Conservation (phyloP, 1,139 yeast species). For the Geotrichum candidum region DNA sequence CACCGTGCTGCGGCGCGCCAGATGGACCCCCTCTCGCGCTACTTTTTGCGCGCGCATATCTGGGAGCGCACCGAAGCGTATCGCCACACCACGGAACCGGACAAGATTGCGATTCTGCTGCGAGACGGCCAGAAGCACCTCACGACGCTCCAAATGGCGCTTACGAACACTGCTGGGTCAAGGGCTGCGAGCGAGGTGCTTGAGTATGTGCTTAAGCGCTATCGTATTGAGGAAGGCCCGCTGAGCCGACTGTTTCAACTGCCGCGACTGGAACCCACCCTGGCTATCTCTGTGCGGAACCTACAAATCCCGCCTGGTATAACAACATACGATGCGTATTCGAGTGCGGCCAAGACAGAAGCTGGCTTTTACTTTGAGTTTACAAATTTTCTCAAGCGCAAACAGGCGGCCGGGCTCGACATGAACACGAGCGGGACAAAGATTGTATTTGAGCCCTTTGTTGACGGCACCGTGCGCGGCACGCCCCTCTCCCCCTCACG, state of each 20-base stretch:
- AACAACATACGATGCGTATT: slow-evolving; percentile 14
- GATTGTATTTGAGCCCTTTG: slow-evolving; percentile 18
- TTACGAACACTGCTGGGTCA: slow-evolving; percentile 9
- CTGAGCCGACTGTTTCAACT: slow-evolving; percentile 16
- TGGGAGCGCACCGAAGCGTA: slow-evolving; percentile 23
- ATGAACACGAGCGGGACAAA: slow-evolving; percentile 21
- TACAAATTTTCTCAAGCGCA: slow-evolving; percentile 18
- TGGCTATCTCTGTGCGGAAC: slow-evolving; percentile 18
- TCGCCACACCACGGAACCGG: slow-evolving; percentile 20
- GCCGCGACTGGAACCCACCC: slow-evolving; percentile 15
- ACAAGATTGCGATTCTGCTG: slow-evolving; percentile 20
- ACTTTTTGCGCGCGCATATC: slow-evolving; percentile 18
- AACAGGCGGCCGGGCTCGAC: slow-evolving; percentile 10
- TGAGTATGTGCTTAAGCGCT: slow-evolving; percentile 18
- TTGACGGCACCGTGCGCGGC: slow-evolving; percentile 24
- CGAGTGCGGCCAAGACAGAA: neutral
- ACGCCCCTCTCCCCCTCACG: slow-evolving; percentile 21
- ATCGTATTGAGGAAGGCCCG: slow-evolving; percentile 22
- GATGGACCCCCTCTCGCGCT: slow-evolving; percentile 25
- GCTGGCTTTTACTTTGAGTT: slow-evolving; percentile 20
- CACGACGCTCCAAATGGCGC: slow-evolving; percentile 17
- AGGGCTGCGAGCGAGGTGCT: slow-evolving; percentile 18
- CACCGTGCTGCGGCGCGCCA: slow-evolving; percentile 18
- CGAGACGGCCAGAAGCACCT: slow-evolving; percentile 17
- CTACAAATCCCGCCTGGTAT: slow-evolving; percentile 20